A percentile compares a stretch with the other conserved stretches of the same genome.
These are phyloP conservation scores for Dendryphion nanum DNA, from an alignment of 2,329 filamentous ascomycete genomes.

Conservation along the genomic window DNA sequence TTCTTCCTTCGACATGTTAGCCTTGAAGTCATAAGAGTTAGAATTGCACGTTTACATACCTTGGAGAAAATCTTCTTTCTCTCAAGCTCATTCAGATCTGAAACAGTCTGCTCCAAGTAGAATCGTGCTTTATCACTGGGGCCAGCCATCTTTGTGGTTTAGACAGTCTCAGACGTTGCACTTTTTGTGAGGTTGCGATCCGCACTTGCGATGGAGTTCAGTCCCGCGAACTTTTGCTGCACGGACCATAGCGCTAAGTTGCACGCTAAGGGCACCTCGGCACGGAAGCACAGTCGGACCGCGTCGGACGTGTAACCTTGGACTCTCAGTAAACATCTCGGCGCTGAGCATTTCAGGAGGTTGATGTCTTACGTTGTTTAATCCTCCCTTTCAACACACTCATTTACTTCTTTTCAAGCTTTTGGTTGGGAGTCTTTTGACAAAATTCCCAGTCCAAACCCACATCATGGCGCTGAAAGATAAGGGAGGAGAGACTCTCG, in stretches of 20 bases:
- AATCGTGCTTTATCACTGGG: constrained; percentile 93
- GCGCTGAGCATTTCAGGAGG: constrained; percentile 38
- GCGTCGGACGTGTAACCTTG: neutral
- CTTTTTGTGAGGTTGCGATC: constrained; percentile 14
- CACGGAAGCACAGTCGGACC: constrained; percentile 3
- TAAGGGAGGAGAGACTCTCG: constrained; percentile 62
- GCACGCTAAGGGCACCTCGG: constrained; percentile 6
- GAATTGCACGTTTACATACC: constrained; percentile 48
- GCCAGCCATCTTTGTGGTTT: constrained; percentile 62
- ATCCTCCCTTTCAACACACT: constrained; percentile 11
- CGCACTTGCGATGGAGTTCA: neutral
- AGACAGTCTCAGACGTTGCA: constrained; percentile 16
- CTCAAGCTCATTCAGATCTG: constrained; percentile 89
- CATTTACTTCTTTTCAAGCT: constrained; percentile 27
- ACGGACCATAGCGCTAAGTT: neutral
- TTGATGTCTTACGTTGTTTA: constrained; percentile 8
- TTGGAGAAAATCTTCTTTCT: constrained; percentile 86
- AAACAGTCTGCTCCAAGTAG: constrained; percentile 87
- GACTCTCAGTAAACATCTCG: constrained; percentile 15
- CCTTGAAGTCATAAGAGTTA: neutral
- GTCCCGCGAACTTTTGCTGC: neutral
- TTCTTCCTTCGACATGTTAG: constrained; percentile 62
- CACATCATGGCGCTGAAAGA: constrained; percentile 58
- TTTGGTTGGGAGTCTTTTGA: constrained; percentile 11
- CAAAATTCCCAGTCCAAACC: constrained; percentile 6